phyloP scores from a whole-genome alignment of 2,329 filamentous ascomycete genomes.

The Penicillium sp. region DNA sequence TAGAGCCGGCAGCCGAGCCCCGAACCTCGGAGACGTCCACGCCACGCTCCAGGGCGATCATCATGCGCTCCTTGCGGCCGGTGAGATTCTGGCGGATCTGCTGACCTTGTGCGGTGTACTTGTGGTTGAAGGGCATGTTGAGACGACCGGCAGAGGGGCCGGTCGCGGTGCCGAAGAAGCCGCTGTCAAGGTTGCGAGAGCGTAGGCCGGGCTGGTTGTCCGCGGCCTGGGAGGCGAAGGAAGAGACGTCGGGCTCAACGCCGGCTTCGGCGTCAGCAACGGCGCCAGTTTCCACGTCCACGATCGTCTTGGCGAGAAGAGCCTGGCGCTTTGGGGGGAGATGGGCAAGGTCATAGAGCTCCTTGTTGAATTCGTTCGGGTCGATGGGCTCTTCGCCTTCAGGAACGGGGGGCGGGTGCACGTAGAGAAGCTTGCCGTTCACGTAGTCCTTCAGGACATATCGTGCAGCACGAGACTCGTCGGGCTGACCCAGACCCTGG shows the following conservation, averaged over 20 bases:
- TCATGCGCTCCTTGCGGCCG: conserved; percentile 75
- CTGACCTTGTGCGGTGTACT: conserved; percentile 79
- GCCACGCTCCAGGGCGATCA: conserved; percentile 82
- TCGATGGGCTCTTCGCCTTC: conserved; percentile 57
- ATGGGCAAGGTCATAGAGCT: conserved; percentile 81
- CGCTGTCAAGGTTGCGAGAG: conserved; percentile 75
- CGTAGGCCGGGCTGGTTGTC: conserved; percentile 64
- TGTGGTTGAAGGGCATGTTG: conserved; percentile 81
- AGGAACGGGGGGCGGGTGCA: conserved; percentile 73
- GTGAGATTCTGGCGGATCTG: conserved; percentile 73
- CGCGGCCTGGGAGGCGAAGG: conserved; percentile 9
- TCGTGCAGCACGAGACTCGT: conserved; percentile 87
- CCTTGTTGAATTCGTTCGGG: conserved; percentile 76
- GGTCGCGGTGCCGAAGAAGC: conserved; percentile 76
- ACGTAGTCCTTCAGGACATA: conserved; percentile 96
- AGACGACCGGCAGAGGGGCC: conserved; percentile 64
- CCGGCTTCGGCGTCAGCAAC: conserved; percentile 34
- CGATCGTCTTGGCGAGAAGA: conserved; percentile 50
- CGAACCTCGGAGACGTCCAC: conserved; percentile 77
- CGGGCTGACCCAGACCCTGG: conserved; percentile 83
- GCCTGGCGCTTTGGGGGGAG: conserved; percentile 79
- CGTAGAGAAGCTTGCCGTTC: conserved; percentile 90
- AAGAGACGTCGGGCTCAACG: conserved; percentile 27
- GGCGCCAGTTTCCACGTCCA: conserved; percentile 47
- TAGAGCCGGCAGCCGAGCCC: conserved; percentile 55